Evolutionary conservation across 352 stramenopile species (phyloP).

Genomic region (Globisporangium barbulae): DNA sequence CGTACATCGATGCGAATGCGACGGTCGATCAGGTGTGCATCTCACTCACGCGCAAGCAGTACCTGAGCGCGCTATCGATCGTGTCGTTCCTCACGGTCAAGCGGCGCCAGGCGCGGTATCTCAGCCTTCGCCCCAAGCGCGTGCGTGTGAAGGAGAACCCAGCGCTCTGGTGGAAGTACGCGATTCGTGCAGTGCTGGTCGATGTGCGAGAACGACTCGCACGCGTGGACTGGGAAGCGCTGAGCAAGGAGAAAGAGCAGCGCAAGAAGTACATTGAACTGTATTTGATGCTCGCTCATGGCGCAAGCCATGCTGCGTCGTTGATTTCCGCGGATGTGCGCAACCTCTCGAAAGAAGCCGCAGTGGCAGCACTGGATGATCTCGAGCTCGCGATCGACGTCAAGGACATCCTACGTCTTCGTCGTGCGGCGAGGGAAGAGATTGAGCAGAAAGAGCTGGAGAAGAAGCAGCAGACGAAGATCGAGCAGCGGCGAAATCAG

Average conservation of each 20-base stretch:
- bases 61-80: slow-evolving; percentile 69
- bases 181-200: slow-evolving; percentile 65
- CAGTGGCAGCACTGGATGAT: slow-evolving; percentile 49
- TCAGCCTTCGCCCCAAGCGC: slow-evolving; percentile 46
- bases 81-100: slow-evolving; percentile 70
- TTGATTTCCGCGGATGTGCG: slow-evolving; percentile 40
- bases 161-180: slow-evolving; percentile 70
- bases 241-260: slow-evolving; percentile 32
- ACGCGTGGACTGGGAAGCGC: slow-evolving; percentile 62
- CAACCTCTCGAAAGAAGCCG: slow-evolving; percentile 45
- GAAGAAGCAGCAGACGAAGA: slow-evolving; percentile 32
- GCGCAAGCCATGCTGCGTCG: slow-evolving; percentile 25
- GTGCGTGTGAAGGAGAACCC: slow-evolving; percentile 45
- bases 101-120: slow-evolving; percentile 56
- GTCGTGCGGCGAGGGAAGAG: slow-evolving; percentile 43
- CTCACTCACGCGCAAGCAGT: slow-evolving; percentile 62
- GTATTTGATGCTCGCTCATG: slow-evolving; percentile 31
- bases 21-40: slow-evolving; percentile 73
- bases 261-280: slow-evolving; percentile 60
- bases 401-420: slow-evolving; percentile 63
- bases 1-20: slow-evolving; percentile 77
- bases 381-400: slow-evolving; percentile 71
- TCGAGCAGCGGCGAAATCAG: slow-evolving; percentile 21
- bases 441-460: slow-evolving; percentile 29
- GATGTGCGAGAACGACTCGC: slow-evolving; percentile 70